These are phyloP conservation scores for Ceratobasidium sp. DNA, from an alignment of 1,284 basidiomycete species.

Conservation along the genomic window DNA sequence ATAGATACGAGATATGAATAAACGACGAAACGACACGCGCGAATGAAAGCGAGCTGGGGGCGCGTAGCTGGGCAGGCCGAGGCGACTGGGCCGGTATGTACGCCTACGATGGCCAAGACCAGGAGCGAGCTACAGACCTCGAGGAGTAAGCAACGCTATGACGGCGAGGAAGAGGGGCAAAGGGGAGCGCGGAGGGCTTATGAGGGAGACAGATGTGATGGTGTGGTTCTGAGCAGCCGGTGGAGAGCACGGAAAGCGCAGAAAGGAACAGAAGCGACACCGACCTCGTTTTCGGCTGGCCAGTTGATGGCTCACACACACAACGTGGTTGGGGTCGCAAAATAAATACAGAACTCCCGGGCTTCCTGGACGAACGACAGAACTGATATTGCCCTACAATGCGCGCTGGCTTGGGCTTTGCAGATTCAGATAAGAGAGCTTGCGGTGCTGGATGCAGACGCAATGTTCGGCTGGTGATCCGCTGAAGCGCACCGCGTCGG, in stretches of 20 bases:
- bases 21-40: neutral
- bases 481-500: no score
- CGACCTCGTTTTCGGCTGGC: conserved; percentile 23
- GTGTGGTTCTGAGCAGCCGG: conserved; percentile 35
- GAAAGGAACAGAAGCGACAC: conserved; percentile 38
- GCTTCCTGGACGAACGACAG: no score
- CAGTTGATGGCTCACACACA: conserved; percentile 16
- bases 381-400: no score
- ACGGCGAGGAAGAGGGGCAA: conserved; percentile 40
- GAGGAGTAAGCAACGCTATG: conserved; percentile 15
- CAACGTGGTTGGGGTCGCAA: conserved; percentile 22
- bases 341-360: conserved; percentile 28
- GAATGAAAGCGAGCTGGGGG: no score
- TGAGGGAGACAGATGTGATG: conserved; percentile 14
- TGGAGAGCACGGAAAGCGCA: neutral
- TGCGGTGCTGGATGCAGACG: neutral
- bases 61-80: no score
- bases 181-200: conserved; percentile 38
- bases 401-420: no score
- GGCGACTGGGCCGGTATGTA: no score
- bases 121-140: conserved; percentile 11
- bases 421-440: neutral
- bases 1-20: conserved; percentile 32
- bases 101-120: conserved; percentile 8
- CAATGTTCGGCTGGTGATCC: no score